Conservation (phyloP, 2,329 filamentous ascomycete genomes). For the Tolypocladium nubicola region DNA sequence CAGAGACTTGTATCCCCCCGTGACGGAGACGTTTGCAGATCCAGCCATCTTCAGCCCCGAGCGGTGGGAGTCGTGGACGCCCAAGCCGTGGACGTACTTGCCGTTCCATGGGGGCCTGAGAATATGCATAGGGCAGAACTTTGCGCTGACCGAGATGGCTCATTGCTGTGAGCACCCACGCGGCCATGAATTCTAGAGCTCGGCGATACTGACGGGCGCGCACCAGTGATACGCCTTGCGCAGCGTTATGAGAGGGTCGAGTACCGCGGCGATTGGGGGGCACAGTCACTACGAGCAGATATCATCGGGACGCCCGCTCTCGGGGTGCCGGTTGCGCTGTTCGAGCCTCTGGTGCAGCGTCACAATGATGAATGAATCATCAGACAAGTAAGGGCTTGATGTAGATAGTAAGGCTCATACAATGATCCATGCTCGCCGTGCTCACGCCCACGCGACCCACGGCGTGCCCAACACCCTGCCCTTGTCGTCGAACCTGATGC, state of each 20-base stretch:
- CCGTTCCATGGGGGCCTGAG: slow-evolving; percentile 67
- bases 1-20: slow-evolving; percentile 45
- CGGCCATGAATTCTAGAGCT: neutral
- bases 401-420: neutral
- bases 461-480: slow-evolving; percentile 51
- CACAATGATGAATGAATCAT: neutral
- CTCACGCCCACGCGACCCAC: slow-evolving; percentile 28
- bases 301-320: slow-evolving; percentile 31
- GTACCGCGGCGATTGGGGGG: slow-evolving; percentile 32
- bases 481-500: slow-evolving; percentile 49
- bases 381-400: neutral
- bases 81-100: slow-evolving; percentile 59
- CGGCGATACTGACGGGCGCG: neutral
- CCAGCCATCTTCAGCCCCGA: slow-evolving; percentile 51
- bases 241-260: slow-evolving; percentile 49
- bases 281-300: slow-evolving; percentile 31
- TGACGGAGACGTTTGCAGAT: slow-evolving; percentile 32
- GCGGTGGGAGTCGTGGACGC: slow-evolving; percentile 53
- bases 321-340: slow-evolving; percentile 29
- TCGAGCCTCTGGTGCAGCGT: slow-evolving; percentile 9
- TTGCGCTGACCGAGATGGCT: slow-evolving; percentile 63
- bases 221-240: slow-evolving; percentile 35
- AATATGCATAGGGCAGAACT: slow-evolving; percentile 72
- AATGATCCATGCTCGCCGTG: neutral
- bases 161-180: slow-evolving; percentile 7